Percentiles rank a stretch among this genome's conserved stretches.
Evolutionary conservation across 2,329 filamentous ascomycete genomes (phyloP).

Genomic region (Xylaria sp.): DNA sequence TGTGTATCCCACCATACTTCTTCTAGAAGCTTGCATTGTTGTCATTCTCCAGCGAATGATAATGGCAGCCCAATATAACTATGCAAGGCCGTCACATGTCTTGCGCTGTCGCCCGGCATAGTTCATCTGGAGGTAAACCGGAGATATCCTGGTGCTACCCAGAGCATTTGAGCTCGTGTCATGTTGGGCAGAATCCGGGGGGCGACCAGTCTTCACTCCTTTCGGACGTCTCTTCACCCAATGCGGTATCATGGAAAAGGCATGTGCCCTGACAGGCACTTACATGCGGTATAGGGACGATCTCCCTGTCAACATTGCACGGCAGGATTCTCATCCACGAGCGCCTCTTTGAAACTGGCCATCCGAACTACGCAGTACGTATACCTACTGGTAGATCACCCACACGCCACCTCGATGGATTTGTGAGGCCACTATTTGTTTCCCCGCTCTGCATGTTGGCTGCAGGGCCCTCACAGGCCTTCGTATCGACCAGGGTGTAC

Average conservation of each 20-base stretch:
- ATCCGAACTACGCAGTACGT: not conserved
- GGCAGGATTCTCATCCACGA: constrained; percentile 6
- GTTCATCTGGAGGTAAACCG: constrained; percentile 31
- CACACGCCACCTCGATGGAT: constrained; percentile 1
- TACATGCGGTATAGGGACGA: constrained; percentile 6
- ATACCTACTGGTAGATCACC: constrained; percentile 1
- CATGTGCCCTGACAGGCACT: constrained; percentile 20
- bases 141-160: constrained; percentile 21
- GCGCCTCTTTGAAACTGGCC: constrained; percentile 3
- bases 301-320: constrained; percentile 14
- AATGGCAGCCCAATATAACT: constrained; percentile 8
- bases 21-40: constrained; percentile 34
- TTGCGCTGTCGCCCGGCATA: constrained; percentile 16
- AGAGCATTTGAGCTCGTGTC: constrained; percentile 11
- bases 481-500: constrained; percentile 5
- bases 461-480: constrained; percentile 20
- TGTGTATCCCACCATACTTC: constrained; percentile 38
- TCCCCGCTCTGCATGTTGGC: constrained; percentile 25
- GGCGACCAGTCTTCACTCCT: not conserved
- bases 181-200: constrained; percentile 11
- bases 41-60: constrained; percentile 16
- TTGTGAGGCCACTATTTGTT: constrained; percentile 13
- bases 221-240: not conserved
- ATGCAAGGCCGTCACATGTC: constrained; percentile 25
- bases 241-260: constrained; percentile 7